A percentile compares a stretch with the other conserved stretches of the same genome.
These are phyloP conservation scores for Quercus wislizeni DNA, from an alignment of 306 rosid genomes.

Conservation along the genomic window DNA sequence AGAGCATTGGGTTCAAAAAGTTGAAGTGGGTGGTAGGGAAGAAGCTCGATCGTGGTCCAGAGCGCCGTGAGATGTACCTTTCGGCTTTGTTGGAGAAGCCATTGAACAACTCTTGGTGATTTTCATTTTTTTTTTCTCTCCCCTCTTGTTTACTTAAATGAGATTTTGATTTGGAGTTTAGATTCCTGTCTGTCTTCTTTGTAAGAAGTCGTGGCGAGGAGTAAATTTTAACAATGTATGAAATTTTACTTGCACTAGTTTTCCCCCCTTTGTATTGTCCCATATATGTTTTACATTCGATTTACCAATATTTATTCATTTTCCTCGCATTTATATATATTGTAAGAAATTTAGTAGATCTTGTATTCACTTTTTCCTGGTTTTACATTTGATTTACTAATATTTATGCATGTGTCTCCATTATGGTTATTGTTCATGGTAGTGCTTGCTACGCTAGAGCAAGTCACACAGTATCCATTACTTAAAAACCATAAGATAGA, in stretches of 20 bases:
- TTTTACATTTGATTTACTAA: too few relatives aligned
- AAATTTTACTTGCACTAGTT: neutral
- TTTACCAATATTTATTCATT: neutral
- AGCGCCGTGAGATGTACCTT: conserved; percentile 39
- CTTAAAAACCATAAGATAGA: too few relatives aligned
- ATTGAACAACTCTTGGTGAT: conserved; percentile 31
- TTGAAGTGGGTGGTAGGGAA: conserved; percentile 43
- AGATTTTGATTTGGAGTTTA: neutral
- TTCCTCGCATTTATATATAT: neutral
- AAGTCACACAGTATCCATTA: too few relatives aligned
- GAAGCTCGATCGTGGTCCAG: conserved; percentile 40
- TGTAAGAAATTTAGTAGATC: too few relatives aligned
- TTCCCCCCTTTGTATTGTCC: neutral
- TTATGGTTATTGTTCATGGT: too few relatives aligned
- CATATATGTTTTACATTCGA: neutral
- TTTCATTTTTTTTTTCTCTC: neutral
- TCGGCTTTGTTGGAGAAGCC: conserved; percentile 52
- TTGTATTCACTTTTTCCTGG: too few relatives aligned
- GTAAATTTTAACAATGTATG: neutral
- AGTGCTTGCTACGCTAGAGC: too few relatives aligned
- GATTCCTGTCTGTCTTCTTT: neutral
- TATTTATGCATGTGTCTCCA: too few relatives aligned
- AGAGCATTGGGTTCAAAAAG: conserved; percentile 41
- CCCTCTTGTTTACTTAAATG: neutral
- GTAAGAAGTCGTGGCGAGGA: neutral